Base-by-base conservation (phyloP, 108 stramenopile genomes). In the Discostella stelligeroides region DNA sequence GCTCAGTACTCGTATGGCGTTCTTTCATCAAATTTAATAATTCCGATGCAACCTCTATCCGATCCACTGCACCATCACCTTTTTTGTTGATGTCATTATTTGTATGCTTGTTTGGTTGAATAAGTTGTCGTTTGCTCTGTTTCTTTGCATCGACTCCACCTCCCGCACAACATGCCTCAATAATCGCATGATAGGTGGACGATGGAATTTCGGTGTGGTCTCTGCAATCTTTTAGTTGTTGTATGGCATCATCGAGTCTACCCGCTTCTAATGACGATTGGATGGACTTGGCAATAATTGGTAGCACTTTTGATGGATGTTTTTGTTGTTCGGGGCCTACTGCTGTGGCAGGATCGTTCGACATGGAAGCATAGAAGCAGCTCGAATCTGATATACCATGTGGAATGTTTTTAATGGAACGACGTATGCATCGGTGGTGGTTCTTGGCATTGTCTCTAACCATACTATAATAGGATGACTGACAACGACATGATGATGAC, bases 141-240 rank as follows among this genome's bases (percentile, higher is more conserved):
- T 65, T 24, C 0, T 30, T 34, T 34, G 34, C 17, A 39, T 34
- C 72, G 39, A 25, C 7, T 23, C 55, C 55, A 29, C 64, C n/a
- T n/a, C n/a, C 70, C 7, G 69, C 68, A 37, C 76, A 79, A 27
- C 85, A 88, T 24, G 80, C 80, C 50, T 88, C 90, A 38, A 91
- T 76, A 2, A 86, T 82, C 11, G 68, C 66, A 41, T 79, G 81
- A 39, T 88, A 91, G 12, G 82, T 83, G 0, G 85, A 84, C n/a
- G 85, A 47, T 0, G 53, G 40, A 17, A 65, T 57, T 2, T 27
- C 34, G 3, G 27, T 48, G 25, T 28, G 28, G 18, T 51, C 8
- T 0, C 24, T 43, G 6, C 34, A 34, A 5, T 6, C 34, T 34
- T 6, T 34, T 12, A 74, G 34, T 48, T 66, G 47, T 59, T 46